These are phyloP conservation scores for Pseudoneurospora amorphoporcata DNA, from an alignment of 495 filamentous ascomycete genomes.

Conservation along the genomic window DNA sequence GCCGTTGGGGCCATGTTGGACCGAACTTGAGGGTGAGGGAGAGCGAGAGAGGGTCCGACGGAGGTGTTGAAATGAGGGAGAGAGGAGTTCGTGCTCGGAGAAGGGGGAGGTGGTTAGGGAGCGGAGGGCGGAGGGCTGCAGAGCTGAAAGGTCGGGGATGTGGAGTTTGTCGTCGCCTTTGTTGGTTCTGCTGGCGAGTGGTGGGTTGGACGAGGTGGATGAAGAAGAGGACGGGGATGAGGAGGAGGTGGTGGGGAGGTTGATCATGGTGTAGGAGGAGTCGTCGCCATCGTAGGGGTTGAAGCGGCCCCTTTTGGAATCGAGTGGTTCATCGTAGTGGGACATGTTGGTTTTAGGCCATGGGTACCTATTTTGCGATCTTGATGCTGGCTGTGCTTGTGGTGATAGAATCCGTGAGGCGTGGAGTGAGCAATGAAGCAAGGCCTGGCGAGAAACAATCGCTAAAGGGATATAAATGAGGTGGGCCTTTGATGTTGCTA, in stretches of 20 bases:
- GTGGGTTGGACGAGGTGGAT: background rate
- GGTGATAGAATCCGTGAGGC: background rate
- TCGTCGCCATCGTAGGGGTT: background rate
- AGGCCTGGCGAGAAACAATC: no score
- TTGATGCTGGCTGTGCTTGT: background rate
- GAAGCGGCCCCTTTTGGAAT: background rate
- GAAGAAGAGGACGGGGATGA: background rate
- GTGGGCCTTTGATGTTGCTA: no score
- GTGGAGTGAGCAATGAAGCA: background rate
- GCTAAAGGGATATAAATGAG: no score
- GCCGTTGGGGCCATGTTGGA: background rate
- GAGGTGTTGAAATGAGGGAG: conserved; percentile 1
- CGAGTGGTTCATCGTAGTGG: background rate
- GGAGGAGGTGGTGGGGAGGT: background rate
- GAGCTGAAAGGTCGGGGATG: background rate
- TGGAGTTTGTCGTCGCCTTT: background rate
- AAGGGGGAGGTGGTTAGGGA: conserved; percentile 23
- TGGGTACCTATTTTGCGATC: no score
- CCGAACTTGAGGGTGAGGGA: background rate
- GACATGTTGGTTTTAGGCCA: background rate
- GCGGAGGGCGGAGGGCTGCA: conserved; percentile 9
- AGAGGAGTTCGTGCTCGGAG: conserved; percentile 7
- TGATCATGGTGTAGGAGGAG: background rate
- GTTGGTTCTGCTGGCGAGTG: no score
- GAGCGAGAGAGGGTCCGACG: conserved; percentile 1